These are phyloP conservation scores for Ophiostoma pallidulum DNA, from an alignment of 2,329 filamentous ascomycete species.

Conservation along the genomic window DNA sequence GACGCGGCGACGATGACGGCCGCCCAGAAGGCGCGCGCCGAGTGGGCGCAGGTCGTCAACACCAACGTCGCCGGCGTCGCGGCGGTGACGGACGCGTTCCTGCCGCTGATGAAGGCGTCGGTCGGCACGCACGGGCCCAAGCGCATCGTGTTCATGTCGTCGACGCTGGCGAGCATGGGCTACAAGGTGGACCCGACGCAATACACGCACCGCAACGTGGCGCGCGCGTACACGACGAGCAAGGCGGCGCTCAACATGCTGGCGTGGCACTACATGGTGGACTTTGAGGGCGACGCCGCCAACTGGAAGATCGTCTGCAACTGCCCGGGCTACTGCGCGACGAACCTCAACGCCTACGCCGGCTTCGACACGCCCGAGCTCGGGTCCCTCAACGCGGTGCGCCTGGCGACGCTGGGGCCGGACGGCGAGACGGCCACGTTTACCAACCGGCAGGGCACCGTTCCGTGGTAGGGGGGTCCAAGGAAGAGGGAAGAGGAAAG, in stretches of 20 bases:
- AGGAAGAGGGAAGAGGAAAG: too few relatives aligned
- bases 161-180: conserved; percentile 17
- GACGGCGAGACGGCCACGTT: conserved; percentile 25
- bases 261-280: conserved; percentile 22
- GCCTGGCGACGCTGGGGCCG: conserved; percentile 23
- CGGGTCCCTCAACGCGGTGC: conserved; percentile 23
- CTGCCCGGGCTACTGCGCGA: conserved; percentile 30
- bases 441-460: conserved; percentile 19
- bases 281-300: conserved; percentile 22
- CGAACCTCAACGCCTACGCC: conserved; percentile 20
- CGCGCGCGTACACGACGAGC: conserved; percentile 19
- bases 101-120: conserved; percentile 26
- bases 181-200: conserved; percentile 14
- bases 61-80: conserved; percentile 22
- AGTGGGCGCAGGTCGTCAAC: conserved; percentile 1
- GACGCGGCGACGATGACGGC: background rate
- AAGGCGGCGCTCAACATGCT: conserved; percentile 24
- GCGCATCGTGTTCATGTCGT: conserved; percentile 21
- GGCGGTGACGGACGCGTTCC: conserved; percentile 23
- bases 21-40: background rate
- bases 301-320: conserved; percentile 26
- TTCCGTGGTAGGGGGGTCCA: conserved; percentile 13
- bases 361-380: conserved; percentile 17
- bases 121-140: conserved; percentile 8
- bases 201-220: conserved; percentile 8